Base-by-base conservation (phyloP, 2,329 filamentous ascomycete genomes). In the Chrysoporthe puriensis region DNA sequence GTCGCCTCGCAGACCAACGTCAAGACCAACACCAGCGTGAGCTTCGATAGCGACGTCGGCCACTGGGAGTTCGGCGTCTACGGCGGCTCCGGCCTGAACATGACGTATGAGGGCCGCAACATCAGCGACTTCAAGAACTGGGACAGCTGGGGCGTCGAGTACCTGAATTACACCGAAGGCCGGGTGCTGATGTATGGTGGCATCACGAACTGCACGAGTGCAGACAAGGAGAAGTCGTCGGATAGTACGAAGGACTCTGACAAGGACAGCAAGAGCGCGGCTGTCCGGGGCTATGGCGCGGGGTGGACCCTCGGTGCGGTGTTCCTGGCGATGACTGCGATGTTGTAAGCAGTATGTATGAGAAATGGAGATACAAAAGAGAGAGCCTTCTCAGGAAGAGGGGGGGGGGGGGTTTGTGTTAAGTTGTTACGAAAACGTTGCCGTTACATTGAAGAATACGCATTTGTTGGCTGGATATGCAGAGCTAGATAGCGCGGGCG, bases 201-300 rank as follows among this genome's bases (percentile, higher is more conserved):
- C 13, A 63, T 63, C 34, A 63, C 61, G n/a, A 63, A 63, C 21
- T 63, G 61, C 16, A 63, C 61, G 18, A 52, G 46, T 26, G 61
- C 61, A 1, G 36, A 54, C 18, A 52, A 54, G 8, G 61, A 63
- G 34, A 63, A 50, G 57, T 60, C 57, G 57, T 60, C 57, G 1
- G 36, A 60, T 26, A 26, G 21, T 5, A 13, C n/a, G 42, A 60
- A 60, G 57, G 57, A 60, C n/a, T 13, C 4, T 40, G 42, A 26
- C 57, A 60, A 43, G 18, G 42, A 60, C 46, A 36, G 48, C 26
- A 26, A 26, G 26, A 26, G 26, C 43, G 61, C 61, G 48, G 61
- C 46, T 63, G 46, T 14, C 3, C 61, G 32, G 34, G 32, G n/a
- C 21, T 40, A 26, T 16, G 11, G 40, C 40, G 21, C 40, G 0